phyloP scores from a whole-genome alignment of 208 protist species.

The Endotrypanum monterogeii region DNA sequence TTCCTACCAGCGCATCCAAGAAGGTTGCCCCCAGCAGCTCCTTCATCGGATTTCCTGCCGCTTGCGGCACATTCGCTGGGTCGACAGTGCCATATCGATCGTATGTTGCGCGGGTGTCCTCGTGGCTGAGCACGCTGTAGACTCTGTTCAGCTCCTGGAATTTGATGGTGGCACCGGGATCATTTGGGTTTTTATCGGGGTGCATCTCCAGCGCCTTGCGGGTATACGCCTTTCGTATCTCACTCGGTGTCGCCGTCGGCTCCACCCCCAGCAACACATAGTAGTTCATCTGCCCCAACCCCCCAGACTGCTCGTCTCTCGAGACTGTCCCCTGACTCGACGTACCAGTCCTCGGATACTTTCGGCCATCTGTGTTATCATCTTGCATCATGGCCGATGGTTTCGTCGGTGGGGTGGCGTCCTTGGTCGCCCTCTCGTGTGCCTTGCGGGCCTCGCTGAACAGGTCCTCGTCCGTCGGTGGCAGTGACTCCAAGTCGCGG shows the following conservation, averaged over 20 bases:
- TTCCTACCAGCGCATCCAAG: conserved; percentile 55
- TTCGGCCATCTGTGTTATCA: not conserved
- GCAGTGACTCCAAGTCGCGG: conserved; percentile 33
- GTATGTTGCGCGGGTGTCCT: conserved; percentile 46
- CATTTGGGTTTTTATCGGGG: conserved; percentile 71
- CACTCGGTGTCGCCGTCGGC: conserved; percentile 36
- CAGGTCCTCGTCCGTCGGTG: conserved; percentile 55
- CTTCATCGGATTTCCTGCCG: conserved; percentile 36
- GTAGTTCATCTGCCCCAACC: conserved; percentile 27
- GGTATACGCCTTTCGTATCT: conserved; percentile 68
- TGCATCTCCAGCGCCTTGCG: conserved; percentile 61
- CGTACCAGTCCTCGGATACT: not conserved
- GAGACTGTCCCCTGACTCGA: not conserved
- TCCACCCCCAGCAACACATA: conserved; percentile 58
- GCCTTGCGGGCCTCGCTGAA: conserved; percentile 28
- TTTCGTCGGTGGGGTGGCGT: conserved; percentile 1
- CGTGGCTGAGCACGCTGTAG: conserved; percentile 73
- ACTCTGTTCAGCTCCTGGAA: conserved; percentile 68
- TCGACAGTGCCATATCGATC: conserved; percentile 45
- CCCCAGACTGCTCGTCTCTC: not conserved
- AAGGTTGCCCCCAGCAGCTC: conserved; percentile 43
- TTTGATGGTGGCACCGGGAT: conserved; percentile 39
- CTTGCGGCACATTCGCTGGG: conserved; percentile 14
- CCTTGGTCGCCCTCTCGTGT: conserved; percentile 20
- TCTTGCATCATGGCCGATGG: not conserved